Evolutionary conservation across 805 yeast species (phyloP), one percentile per base, ranked within the genome.

Genomic region (Hanseniaspora taiwanica): DNA sequence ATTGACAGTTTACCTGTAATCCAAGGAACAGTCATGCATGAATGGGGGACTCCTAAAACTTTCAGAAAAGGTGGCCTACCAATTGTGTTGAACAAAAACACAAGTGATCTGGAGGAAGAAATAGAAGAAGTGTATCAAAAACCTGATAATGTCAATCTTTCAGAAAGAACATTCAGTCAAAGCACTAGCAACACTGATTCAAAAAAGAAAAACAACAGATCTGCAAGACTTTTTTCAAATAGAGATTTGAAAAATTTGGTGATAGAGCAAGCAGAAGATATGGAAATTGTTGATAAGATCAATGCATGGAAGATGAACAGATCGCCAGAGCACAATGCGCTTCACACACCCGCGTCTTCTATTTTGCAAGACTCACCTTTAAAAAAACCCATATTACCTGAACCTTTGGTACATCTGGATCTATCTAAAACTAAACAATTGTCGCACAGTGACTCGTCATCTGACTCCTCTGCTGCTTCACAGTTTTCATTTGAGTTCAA

Each of bases 401-500:
- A n/a, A n/a, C n/a, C n/a, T n/a, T n/a, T n/a, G n/a, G n/a, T n/a
- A n/a, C n/a, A n/a, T n/a, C n/a, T n/a, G n/a, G n/a, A n/a, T n/a
- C n/a, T n/a, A n/a, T n/a, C n/a, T n/a, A n/a, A n/a, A n/a, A n/a
- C n/a, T n/a, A n/a, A n/a, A n/a, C n/a, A n/a, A n/a, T n/a, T n/a
- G n/a, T n/a, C n/a, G n/a, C n/a, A n/a, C 34, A 31, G 18, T n/a
- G 14, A 12, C n/a, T 25, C 29, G 4, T 25, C 29, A 14, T n/a
- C 10, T 16, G 34, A 17, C 13, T 16, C 20, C 14, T 16, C 34
- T 5, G 20, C 13, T 17, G 38, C 49, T 6, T 57, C 62, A 2
- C 46, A 45, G 40, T 74, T 73, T 46, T 73, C 79, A 1, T 74
- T 74, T 47, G 74, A 71, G 37, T 60, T 62, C 33, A 65, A 64